These are phyloP conservation scores for Rhizophlyctis rosea DNA, from an alignment of 192 early-diverging fungal genomes.

Conservation along the genomic window DNA sequence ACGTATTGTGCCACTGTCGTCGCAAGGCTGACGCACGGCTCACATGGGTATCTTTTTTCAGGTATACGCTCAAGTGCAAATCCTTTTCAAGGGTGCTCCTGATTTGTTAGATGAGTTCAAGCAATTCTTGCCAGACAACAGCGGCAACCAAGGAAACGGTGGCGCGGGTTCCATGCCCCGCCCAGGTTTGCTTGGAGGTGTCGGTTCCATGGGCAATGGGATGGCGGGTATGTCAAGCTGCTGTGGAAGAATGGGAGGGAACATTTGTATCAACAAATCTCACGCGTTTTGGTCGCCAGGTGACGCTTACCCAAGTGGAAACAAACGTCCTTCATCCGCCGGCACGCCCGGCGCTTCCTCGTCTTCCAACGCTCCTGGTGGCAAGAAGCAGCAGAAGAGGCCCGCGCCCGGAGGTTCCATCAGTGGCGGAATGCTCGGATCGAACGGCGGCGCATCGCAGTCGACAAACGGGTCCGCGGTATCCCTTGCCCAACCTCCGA, in stretches of 20 bases:
- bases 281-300: background rate
- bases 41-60: too few species aligned
- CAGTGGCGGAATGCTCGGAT: background rate
- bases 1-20: too few species aligned
- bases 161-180: constrained; percentile 27
- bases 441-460: background rate
- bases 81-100: constrained; percentile 77
- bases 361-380: too few species aligned
- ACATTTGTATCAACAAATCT: too few species aligned
- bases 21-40: too few species aligned
- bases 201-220: constrained; percentile 48
- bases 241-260: too few species aligned
- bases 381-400: constrained; percentile 31
- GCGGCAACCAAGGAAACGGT: constrained; percentile 43
- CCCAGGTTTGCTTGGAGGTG: constrained; percentile 31
- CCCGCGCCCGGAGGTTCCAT: constrained; percentile 14
- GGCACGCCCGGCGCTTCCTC: too few species aligned
- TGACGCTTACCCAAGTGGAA: background rate
- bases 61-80: constrained; percentile 93
- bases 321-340: constrained; percentile 4
- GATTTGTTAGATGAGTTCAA: constrained; percentile 98
- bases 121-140: constrained; percentile 92
- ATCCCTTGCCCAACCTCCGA: constrained; percentile 24
- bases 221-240: constrained; percentile 29
- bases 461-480: constrained; percentile 1